These are phyloP conservation scores for Paramecium pentaurelia DNA, from an alignment of 73 alveolate genomes.

Conservation along the genomic window DNA sequence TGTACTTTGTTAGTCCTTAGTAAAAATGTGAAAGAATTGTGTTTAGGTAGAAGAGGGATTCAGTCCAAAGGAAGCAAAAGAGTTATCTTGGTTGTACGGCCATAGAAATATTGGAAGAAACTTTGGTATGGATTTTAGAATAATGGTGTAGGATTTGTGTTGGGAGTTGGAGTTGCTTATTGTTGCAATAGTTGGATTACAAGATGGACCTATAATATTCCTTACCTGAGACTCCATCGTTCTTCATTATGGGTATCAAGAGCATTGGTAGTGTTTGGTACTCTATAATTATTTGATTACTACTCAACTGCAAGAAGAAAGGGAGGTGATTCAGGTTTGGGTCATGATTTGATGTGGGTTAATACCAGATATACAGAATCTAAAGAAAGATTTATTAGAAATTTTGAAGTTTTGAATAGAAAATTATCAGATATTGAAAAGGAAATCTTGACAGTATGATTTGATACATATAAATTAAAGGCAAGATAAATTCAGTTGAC, in stretches of 20 bases:
- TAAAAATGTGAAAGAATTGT: background rate
- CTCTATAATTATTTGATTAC: background rate
- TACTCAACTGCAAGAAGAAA: constrained; percentile 41
- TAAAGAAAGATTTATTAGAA: constrained; percentile 24
- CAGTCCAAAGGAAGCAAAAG: constrained; percentile 16
- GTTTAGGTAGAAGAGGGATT: constrained; percentile 7
- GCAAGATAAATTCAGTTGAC: background rate
- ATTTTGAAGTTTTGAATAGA: constrained; percentile 28
- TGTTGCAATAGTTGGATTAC: constrained; percentile 23
- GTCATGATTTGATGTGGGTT: constrained; percentile 10
- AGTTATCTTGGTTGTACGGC: constrained; percentile 6
- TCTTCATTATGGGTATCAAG: constrained; percentile 21
- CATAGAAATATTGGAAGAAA: constrained; percentile 44
- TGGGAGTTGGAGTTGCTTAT: background rate
- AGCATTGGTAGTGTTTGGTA: background rate
- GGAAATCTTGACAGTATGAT: constrained; percentile 22
- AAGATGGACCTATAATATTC: background rate
- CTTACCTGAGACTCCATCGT: background rate
- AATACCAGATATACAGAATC: constrained; percentile 32
- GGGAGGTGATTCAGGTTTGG: constrained; percentile 41
- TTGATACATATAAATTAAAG: background rate
- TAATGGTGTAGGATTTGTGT: background rate
- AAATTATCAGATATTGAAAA: background rate
- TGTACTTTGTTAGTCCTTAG: background rate
- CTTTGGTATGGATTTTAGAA: background rate